Percentiles rank a stretch among this genome's conserved stretches.
Conservation (phyloP, 345 rosid genomes). For the Lepidium aucheri region DNA sequence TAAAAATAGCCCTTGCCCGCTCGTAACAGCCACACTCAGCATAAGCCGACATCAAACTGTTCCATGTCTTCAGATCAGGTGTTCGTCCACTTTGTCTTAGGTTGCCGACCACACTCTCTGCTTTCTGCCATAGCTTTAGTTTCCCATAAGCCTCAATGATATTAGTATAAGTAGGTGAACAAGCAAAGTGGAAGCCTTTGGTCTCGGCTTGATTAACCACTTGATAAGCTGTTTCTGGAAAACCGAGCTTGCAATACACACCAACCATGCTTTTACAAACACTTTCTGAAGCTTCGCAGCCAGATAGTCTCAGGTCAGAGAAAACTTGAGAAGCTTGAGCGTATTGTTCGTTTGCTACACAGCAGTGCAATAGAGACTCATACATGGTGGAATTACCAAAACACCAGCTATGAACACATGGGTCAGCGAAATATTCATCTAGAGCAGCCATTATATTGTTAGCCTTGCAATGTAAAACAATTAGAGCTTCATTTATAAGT, state of each 20-base stretch:
- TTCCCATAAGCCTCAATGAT: constrained; percentile 71
- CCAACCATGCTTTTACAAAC: constrained; percentile 46
- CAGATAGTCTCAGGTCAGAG: constrained; percentile 67
- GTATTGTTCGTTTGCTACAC: constrained; percentile 45
- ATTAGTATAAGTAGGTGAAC: constrained; percentile 41
- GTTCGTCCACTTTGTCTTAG: constrained; percentile 46
- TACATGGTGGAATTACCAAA: constrained; percentile 47
- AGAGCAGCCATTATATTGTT: constrained; percentile 56
- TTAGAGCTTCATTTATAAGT: constrained; percentile 57
- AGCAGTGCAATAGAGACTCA: constrained; percentile 66
- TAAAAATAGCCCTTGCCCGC: constrained; percentile 85
- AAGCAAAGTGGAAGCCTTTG: constrained; percentile 41
- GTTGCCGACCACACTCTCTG: constrained; percentile 75
- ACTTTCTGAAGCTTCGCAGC: constrained; percentile 47
- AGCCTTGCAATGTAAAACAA: constrained; percentile 68
- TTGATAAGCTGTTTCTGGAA: constrained; percentile 83
- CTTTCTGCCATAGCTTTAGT: constrained; percentile 72
- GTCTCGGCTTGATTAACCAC: constrained; percentile 48
- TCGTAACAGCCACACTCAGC: constrained; percentile 91
- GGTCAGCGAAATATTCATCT: constrained; percentile 44
- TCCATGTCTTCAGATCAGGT: constrained; percentile 74
- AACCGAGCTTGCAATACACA: constrained; percentile 63
- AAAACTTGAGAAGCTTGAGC: constrained; percentile 83
- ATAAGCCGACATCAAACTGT: constrained; percentile 77
- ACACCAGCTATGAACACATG: constrained; percentile 36